These are phyloP conservation scores for Coemansia sp. DNA, from an alignment of 192 early-diverging fungal genomes.

Conservation along the genomic window DNA sequence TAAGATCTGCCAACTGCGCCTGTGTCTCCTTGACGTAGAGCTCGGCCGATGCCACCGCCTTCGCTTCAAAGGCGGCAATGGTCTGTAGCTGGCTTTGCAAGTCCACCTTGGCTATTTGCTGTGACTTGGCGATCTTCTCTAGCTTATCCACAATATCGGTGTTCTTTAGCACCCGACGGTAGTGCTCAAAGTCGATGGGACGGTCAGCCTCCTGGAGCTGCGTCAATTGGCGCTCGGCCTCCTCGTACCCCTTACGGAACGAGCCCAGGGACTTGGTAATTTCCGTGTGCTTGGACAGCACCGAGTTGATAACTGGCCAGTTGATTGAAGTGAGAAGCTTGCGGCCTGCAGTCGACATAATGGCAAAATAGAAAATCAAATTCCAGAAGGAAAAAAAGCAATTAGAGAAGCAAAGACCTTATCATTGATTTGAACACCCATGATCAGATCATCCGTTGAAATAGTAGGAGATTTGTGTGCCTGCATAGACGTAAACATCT, in stretches of 20 bases:
- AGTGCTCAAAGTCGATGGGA: conserved; percentile 84
- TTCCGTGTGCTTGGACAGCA: conserved; percentile 79
- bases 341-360: conserved; percentile 53
- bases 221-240: conserved; percentile 75
- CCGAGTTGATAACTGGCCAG: conserved; percentile 82
- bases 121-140: conserved; percentile 77
- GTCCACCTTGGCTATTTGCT: conserved; percentile 81
- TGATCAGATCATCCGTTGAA: no score
- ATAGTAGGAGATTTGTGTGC: no score
- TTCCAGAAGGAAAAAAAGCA: neutral
- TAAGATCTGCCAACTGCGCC: conserved; percentile 81
- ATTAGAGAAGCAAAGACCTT: neutral
- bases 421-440: neutral
- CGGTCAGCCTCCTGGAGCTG: conserved; percentile 82
- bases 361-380: conserved; percentile 1
- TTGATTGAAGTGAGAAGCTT: conserved; percentile 76
- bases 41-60: conserved; percentile 72
- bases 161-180: conserved; percentile 89
- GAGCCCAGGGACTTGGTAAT: conserved; percentile 78
- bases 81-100: conserved; percentile 80
- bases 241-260: conserved; percentile 95
- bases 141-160: conserved; percentile 83
- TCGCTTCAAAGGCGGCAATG: conserved; percentile 72
- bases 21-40: conserved; percentile 82
- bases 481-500: no score